Percentiles rank a stretch among this genome's conserved stretches.
Evolutionary conservation across 208 protist genomes (phyloP).

Genomic region (Crithidia bombi): DNA sequence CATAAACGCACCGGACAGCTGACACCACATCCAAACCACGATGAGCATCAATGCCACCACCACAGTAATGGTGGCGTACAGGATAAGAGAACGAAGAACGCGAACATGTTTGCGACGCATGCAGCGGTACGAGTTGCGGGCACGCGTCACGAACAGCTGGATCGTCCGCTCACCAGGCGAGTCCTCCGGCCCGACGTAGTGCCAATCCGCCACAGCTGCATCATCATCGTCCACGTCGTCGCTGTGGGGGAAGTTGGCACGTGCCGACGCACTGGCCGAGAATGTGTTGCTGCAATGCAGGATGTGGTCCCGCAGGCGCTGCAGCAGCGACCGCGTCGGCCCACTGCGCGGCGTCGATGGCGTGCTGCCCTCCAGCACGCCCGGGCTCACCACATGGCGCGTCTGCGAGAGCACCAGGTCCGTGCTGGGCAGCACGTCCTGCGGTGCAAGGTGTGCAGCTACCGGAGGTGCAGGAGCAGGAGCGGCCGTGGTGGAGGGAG

Average conservation of each 20-base stretch:
- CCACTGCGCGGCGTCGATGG: background rate
- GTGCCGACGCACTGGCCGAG: background rate
- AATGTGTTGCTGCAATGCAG: slow-evolving; percentile 3
- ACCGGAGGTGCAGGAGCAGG: no score
- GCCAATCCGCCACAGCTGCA: background rate
- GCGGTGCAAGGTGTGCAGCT: no score
- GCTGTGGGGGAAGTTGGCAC: slow-evolving; percentile 15
- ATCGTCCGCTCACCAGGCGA: slow-evolving; percentile 22
- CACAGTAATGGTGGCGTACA: background rate
- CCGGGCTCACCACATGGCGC: slow-evolving; percentile 14
- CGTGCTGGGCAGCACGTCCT: background rate
- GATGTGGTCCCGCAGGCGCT: slow-evolving; percentile 21
- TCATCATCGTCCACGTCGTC: slow-evolving; percentile 3
- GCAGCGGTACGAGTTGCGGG: slow-evolving; percentile 22
- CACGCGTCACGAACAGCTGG: slow-evolving; percentile 22
- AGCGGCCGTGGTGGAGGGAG: no score
- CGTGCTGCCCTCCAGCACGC: slow-evolving; percentile 20
- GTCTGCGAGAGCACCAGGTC: slow-evolving; percentile 22
- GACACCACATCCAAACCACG: background rate
- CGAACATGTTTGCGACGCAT: slow-evolving; percentile 10
- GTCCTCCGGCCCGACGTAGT: slow-evolving; percentile 12
- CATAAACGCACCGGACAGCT: background rate
- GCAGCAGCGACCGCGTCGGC: slow-evolving; percentile 2
- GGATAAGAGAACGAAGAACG: background rate
- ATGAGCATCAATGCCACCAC: background rate